Conservation (phyloP, 2,329 filamentous ascomycete genomes). For the Xylariomycetidae sp. region DNA sequence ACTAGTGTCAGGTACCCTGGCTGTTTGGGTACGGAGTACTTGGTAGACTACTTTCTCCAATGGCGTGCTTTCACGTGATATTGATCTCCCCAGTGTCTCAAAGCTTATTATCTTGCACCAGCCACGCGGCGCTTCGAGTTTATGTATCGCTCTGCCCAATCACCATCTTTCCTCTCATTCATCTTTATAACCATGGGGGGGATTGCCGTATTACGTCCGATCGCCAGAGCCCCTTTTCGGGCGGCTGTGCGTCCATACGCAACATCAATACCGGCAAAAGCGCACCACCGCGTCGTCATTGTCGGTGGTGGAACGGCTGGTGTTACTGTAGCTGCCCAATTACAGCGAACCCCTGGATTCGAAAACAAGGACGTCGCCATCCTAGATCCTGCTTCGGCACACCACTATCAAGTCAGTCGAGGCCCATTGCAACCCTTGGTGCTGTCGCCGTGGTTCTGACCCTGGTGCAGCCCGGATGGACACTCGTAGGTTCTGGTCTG, state of each 20-base stretch:
- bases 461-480: conserved; percentile 29
- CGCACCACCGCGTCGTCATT: conserved; percentile 60
- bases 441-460: conserved; percentile 5
- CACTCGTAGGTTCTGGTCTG: conserved; percentile 32
- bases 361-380: conserved; percentile 31
- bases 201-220: conserved; percentile 10
- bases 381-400: conserved; percentile 28
- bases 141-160: not conserved
- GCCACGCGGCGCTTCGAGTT: not conserved
- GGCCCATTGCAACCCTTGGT: not conserved
- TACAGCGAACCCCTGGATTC: conserved; percentile 38
- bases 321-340: conserved; percentile 61
- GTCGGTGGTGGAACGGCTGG: conserved; percentile 65
- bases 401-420: conserved; percentile 28
- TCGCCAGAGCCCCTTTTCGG: conserved; percentile 13
- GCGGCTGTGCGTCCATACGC: conserved; percentile 19
- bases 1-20: too few species aligned
- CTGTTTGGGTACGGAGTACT: too few species aligned
- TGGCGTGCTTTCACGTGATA: conserved; percentile 18
- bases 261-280: conserved; percentile 23
- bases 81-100: not conserved
- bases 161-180: not conserved
- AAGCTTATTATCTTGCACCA: too few species aligned
- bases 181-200: conserved; percentile 8
- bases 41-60: too few species aligned